These are phyloP conservation scores for Lentinula detonsa DNA, from an alignment of 768 basidiomycete species.

Conservation along the genomic window DNA sequence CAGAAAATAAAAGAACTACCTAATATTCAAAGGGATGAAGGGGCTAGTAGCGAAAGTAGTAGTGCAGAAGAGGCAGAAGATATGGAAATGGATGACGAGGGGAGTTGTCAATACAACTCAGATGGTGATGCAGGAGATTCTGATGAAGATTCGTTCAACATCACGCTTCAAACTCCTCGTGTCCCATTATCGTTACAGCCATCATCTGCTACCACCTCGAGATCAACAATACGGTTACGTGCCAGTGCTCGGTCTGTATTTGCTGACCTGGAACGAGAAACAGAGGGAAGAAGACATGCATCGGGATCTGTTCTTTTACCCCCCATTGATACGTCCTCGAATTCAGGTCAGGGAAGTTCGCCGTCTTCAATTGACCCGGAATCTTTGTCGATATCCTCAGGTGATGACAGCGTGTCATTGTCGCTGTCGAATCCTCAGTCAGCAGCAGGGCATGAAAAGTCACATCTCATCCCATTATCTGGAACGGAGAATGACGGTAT, in stretches of 20 bases:
- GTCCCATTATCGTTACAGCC: conserved; percentile 15
- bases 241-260: conserved; percentile 5
- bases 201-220: not conserved
- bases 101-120: conserved; percentile 18
- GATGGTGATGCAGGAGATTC: conserved; percentile 28
- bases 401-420: not conserved
- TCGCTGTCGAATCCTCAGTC: not conserved
- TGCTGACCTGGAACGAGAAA: conserved; percentile 1
- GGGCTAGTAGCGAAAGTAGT: not conserved
- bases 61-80: conserved; percentile 8
- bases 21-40: not conserved
- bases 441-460: too few species aligned
- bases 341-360: not conserved
- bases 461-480: not conserved
- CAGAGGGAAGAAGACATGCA: not conserved
- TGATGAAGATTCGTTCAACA: conserved; percentile 60
- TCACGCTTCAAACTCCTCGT: conserved; percentile 61
- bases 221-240: conserved; percentile 6
- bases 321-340: not conserved
- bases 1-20: not conserved
- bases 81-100: conserved; percentile 18
- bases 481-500: not conserved
- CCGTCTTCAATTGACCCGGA: conserved; percentile 4
- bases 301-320: not conserved
- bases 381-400: conserved; percentile 2